These are phyloP conservation scores for Saprolegnia diclina DNA, from an alignment of 352 stramenopile species.

Conservation along the genomic window DNA sequence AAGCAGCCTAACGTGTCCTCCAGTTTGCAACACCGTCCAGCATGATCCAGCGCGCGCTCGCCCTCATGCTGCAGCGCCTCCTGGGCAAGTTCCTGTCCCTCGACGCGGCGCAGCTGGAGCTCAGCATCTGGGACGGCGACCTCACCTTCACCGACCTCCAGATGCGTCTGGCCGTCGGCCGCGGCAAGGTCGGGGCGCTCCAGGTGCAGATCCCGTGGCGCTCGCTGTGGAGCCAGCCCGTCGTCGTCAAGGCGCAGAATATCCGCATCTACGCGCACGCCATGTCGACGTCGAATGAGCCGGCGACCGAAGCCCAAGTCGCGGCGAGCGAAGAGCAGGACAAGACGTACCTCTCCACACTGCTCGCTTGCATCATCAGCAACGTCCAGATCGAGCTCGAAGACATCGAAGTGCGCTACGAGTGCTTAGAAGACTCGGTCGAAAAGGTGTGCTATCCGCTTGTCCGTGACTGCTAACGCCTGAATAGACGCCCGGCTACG, in stretches of 20 bases:
- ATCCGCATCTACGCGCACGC: slow-evolving; percentile 48
- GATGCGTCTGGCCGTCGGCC: slow-evolving; percentile 69
- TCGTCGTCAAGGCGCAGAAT: slow-evolving; percentile 65
- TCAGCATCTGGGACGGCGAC: slow-evolving; percentile 83
- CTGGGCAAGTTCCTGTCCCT: slow-evolving; percentile 87
- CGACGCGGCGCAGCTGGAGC: slow-evolving; percentile 73
- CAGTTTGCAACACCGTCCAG: not conserved
- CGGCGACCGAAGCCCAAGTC: not conserved
- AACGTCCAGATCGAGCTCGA: slow-evolving; percentile 83
- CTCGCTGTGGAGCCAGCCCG: slow-evolving; percentile 71
- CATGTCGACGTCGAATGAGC: not conserved
- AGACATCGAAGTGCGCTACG: slow-evolving; percentile 78
- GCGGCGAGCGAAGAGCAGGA: slow-evolving; percentile 21
- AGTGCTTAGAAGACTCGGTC: slow-evolving; percentile 57
- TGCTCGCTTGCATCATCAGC: slow-evolving; percentile 79
- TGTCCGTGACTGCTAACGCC: not conserved
- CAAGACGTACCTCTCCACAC: slow-evolving; percentile 65
- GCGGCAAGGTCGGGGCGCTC: slow-evolving; percentile 66
- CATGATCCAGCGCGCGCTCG: slow-evolving; percentile 80
- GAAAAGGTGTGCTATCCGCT: slow-evolving; percentile 41
- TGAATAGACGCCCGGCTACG: slow-evolving; percentile 13
- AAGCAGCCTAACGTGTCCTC: not conserved
- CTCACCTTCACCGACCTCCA: slow-evolving; percentile 77
- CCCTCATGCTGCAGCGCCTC: slow-evolving; percentile 78
- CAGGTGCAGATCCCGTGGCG: slow-evolving; percentile 84